Evolutionary conservation across 2,329 filamentous ascomycete genomes (phyloP), one percentile per base, ranked within the genome.

Genomic region (Mycosphaerella sp.): DNA sequence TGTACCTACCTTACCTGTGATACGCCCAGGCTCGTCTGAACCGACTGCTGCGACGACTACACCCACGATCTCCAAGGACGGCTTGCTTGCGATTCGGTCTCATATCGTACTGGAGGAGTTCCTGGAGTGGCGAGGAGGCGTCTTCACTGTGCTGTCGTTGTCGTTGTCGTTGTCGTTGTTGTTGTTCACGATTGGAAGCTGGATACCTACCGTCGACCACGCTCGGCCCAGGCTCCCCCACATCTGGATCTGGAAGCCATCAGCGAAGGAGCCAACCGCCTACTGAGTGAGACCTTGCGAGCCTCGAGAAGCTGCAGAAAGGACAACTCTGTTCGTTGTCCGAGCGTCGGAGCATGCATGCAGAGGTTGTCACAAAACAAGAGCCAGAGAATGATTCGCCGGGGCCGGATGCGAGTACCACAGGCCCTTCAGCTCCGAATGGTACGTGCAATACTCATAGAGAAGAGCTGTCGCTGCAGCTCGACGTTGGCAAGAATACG

Each of bases 371-470:
- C 18, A 30, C 49, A 13, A 60, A 62, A 50, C 35, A 53, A 49
- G 60, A 64, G 54, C 53, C 54, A 46, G 62, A 63, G 40, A 54
- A 41, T 48, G 57, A 59, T 40, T 62, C 59, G 45, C 62, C 58
- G 35, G 58, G 52, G 17, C 51, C 49, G 41, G 57, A 36, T 44
- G 49, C 43, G 28, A 58, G 52, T 32, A 50, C 35, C 30, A 39
- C 52, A 14, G 53, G 40, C 27, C 14, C 50, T 36, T 44, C 50
- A 14, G 42, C 55, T 37, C 40, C 46, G 18, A 59, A 57, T 49
- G 58, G 59, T 61, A 58, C 12, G 34, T 30, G 12, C 18, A 35
- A 18, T 18, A 36, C 13, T 40, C 32, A 6, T 14, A 16, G 27
- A n/a, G 44, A 32, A 46, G 18, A 18, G 32, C 44, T 16, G n/a